Percentiles rank a stretch among this genome's conserved stretches.
These are phyloP conservation scores for Talaromyces proteolyticus DNA, from an alignment of 495 filamentous ascomycete species.

Conservation along the genomic window DNA sequence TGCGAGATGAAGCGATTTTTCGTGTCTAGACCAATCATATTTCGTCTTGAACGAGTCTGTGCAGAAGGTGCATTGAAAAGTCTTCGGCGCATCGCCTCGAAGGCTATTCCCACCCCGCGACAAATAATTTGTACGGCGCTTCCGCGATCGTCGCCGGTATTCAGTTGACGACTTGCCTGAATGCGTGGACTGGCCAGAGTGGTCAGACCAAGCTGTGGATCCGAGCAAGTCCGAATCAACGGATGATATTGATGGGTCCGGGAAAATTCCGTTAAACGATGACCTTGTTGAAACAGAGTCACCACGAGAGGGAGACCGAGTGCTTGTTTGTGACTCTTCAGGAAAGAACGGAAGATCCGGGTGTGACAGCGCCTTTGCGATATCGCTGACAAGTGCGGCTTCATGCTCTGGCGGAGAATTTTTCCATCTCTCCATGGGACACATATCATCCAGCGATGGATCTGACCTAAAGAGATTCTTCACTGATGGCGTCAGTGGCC, in stretches of 20 bases:
- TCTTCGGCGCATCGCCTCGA: conserved; percentile 17
- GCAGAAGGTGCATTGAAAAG: conserved; percentile 77
- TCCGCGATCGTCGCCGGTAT: conserved; percentile 11
- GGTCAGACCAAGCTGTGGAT: conserved; percentile 66
- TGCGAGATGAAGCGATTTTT: conserved; percentile 68
- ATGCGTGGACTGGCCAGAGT: conserved; percentile 12
- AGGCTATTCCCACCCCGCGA: not conserved
- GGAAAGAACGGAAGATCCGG: not conserved
- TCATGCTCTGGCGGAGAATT: conserved; percentile 74
- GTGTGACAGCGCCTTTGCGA: conserved; percentile 53
- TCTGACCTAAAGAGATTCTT: not conserved
- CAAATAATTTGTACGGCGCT: not conserved
- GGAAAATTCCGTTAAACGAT: conserved; percentile 50
- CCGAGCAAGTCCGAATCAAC: conserved; percentile 52
- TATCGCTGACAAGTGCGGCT: conserved; percentile 65
- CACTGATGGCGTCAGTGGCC: conserved; percentile 1
- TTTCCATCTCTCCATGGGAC: conserved; percentile 71
- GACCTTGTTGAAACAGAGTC: conserved; percentile 48
- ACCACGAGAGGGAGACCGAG: conserved; percentile 7
- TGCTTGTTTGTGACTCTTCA: conserved; percentile 30
- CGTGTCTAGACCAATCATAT: conserved; percentile 76
- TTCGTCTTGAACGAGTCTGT: conserved; percentile 73
- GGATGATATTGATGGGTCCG: conserved; percentile 53
- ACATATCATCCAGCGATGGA: conserved; percentile 42
- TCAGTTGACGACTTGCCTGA: conserved; percentile 6